phyloP scores from a whole-genome alignment of 345 rosid genomes.

The Aquilaria malaccensis region DNA sequence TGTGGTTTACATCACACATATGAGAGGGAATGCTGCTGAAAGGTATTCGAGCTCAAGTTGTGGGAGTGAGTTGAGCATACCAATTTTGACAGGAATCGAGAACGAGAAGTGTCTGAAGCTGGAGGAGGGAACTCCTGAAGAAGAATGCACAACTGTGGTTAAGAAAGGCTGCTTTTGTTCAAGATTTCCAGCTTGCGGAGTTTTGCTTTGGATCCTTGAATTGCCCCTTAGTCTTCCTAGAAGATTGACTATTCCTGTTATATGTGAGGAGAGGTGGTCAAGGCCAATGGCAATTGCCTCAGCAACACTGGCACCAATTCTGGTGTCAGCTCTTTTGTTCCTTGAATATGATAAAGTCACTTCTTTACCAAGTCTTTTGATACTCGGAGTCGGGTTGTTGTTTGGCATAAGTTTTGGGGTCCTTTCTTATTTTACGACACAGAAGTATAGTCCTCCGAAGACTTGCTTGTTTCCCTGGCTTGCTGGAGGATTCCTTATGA shows the following conservation, averaged over 20 bases:
- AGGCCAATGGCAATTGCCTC: slow-evolving; percentile 59
- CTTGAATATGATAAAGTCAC: slow-evolving; percentile 21
- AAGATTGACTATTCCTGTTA: slow-evolving; percentile 81
- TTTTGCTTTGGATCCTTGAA: slow-evolving; percentile 32
- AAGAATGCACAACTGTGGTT: slow-evolving; percentile 11
- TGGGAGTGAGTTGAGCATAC: slow-evolving; percentile 24
- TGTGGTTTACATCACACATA: slow-evolving; percentile 41
- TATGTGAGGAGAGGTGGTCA: slow-evolving; percentile 61
- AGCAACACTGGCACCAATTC: slow-evolving; percentile 61
- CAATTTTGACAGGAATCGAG: slow-evolving; percentile 26
- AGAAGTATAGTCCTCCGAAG: slow-evolving; percentile 54
- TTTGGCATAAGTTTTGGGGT: slow-evolving; percentile 47
- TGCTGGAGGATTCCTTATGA: slow-evolving; percentile 80
- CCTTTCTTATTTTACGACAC: slow-evolving; percentile 40
- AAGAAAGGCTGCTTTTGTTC: slow-evolving; percentile 20
- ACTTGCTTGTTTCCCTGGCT: slow-evolving; percentile 64
- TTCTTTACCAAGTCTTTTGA: slow-evolving; percentile 16
- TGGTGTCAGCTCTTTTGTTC: slow-evolving; percentile 46
- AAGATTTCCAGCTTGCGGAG: slow-evolving; percentile 18
- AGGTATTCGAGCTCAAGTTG: slow-evolving; percentile 15
- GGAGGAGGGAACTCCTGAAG: slow-evolving; percentile 25
- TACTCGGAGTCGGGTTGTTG: slow-evolving; percentile 38
- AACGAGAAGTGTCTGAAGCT: slow-evolving; percentile 23
- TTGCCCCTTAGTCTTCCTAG: slow-evolving; percentile 71
- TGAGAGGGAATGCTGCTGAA: slow-evolving; percentile 10